These are phyloP conservation scores for Globisporangium canariense DNA, from an alignment of 352 stramenopile genomes.

Conservation along the genomic window DNA sequence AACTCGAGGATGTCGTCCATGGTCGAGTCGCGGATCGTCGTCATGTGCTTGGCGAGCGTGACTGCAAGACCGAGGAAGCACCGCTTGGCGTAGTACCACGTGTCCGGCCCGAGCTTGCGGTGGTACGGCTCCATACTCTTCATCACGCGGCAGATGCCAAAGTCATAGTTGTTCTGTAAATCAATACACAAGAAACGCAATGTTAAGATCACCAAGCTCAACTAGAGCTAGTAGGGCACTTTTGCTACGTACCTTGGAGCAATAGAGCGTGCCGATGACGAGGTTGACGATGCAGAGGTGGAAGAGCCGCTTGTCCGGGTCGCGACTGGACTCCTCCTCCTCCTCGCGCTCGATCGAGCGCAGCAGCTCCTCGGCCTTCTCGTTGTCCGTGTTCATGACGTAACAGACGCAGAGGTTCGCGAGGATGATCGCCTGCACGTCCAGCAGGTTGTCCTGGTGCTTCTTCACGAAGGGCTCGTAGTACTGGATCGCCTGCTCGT, in stretches of 20 bases:
- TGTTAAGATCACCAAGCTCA: background rate
- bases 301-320: conserved; percentile 89
- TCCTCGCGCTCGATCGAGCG: conserved; percentile 95
- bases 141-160: conserved; percentile 94
- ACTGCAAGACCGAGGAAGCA: conserved; percentile 94
- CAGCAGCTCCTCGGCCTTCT: conserved; percentile 95
- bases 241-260: conserved; percentile 77
- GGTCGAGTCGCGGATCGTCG: conserved; percentile 92
- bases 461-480: conserved; percentile 96
- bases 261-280: conserved; percentile 97
- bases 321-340: conserved; percentile 81
- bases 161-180: conserved; percentile 92
- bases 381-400: conserved; percentile 97
- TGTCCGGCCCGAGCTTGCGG: conserved; percentile 93
- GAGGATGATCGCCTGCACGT: conserved; percentile 95
- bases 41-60: conserved; percentile 94
- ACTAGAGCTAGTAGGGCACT: background rate
- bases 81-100: conserved; percentile 95
- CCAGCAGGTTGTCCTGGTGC: conserved; percentile 87
- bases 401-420: conserved; percentile 97
- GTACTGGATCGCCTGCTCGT: conserved; percentile 89
- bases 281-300: conserved; percentile 98
- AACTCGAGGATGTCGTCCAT: conserved; percentile 94
- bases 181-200: background rate
- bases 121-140: conserved; percentile 95